A percentile compares a stretch with the other conserved stretches of the same genome.
These are phyloP conservation scores for Xylaria sp. DNA, from an alignment of 2,329 filamentous ascomycete genomes.

Conservation along the genomic window DNA sequence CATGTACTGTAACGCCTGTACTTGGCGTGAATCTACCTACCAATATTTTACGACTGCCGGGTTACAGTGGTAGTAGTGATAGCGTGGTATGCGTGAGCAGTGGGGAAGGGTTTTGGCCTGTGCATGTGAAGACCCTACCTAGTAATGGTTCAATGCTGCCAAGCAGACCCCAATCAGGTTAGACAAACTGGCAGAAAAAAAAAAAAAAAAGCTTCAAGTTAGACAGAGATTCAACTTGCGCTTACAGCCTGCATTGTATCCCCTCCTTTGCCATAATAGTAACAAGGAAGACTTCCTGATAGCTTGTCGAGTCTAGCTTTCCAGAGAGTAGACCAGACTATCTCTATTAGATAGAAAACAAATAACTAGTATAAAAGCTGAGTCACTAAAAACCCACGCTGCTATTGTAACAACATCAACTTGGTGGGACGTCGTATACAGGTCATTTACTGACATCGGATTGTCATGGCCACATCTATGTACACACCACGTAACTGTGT, in stretches of 20 bases:
- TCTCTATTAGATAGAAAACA: background rate
- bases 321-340: background rate
- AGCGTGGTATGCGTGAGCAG: background rate
- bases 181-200: background rate
- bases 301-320: background rate
- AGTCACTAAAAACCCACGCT: background rate
- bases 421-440: background rate
- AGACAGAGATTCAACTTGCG: background rate
- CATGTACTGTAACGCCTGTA: background rate
- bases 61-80: background rate
- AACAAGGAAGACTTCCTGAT: background rate
- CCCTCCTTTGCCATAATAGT: background rate
- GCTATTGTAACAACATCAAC: background rate
- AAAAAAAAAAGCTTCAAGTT: background rate
- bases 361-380: background rate
- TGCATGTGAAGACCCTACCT: conserved; percentile 5
- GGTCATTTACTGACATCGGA: background rate
- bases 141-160: background rate
- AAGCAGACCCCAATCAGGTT: background rate
- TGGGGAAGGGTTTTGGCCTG: background rate
- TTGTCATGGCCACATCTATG: background rate
- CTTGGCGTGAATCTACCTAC: background rate
- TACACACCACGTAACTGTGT: background rate
- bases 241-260: background rate
- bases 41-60: background rate